Base-by-base conservation (phyloP, 2,329 filamentous ascomycete species). In the Karstenula rhodostoma region DNA sequence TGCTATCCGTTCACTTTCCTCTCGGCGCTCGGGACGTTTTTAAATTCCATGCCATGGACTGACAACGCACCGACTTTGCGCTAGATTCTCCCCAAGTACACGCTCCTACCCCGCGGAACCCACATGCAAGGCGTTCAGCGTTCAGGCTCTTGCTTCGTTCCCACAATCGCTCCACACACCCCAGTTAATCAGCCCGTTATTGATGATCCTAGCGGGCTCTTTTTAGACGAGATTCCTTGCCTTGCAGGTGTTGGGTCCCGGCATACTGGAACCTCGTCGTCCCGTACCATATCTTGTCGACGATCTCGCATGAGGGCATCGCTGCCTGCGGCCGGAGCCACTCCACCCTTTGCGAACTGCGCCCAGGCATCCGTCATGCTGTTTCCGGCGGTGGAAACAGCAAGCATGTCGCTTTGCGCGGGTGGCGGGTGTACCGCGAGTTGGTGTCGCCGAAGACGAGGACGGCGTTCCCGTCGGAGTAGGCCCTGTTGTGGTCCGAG, bases 211-310 rank as follows among this genome's bases (percentile, higher is more conserved):
- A 32, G 29, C 29, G 29, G 29, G 8, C 29, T 32, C 27, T 29
- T 4, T 8, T 4, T 29, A 29, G 8, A 4, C 8, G 27, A 29
- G 27, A 29, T 8, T 8, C 27, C 8, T 8, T 29, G 27, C 27
- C 27, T 8, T 88, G 84, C 15, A 89, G 74, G 77, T 90, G 91
- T 67, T 80, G 81, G 47, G 69, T 67, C 47, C 84, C 82, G 13
- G 83, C 84, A 72, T 90, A 90, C 67, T 78, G 79, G 71, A 85
- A 89, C 23, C 71, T 72, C 0, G 78, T 83, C 0, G 85, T 85
- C 40, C 87, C 84, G 77, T 86, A 89, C 66, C 89, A 84, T 49
- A 89, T 79, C 77, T 90, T 91, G 76, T 90, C 89, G 40, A 90
- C 87, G 3, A 84, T 86, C 77, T 91, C 89, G 74, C 89, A 91